Percentiles rank a stretch among this genome's conserved stretches.
These are phyloP conservation scores for Uromyces viciae-fabae DNA, from an alignment of 1,284 basidiomycete species.

Conservation along the genomic window DNA sequence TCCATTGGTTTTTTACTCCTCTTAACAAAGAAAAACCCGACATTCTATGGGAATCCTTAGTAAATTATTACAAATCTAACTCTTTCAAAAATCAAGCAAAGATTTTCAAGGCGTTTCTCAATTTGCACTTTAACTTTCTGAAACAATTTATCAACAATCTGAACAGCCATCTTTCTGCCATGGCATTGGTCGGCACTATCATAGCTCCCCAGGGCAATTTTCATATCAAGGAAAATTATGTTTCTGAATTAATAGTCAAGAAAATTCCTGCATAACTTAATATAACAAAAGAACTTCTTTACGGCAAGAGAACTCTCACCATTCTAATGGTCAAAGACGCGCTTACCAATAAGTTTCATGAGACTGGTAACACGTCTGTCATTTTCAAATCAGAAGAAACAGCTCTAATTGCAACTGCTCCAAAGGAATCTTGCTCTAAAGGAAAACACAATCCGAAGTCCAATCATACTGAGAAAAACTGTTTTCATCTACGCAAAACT, in stretches of 20 bases:
- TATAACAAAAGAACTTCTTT: background rate
- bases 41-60: background rate
- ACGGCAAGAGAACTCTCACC: background rate
- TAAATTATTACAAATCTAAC: background rate
- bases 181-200: background rate
- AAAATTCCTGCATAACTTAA: background rate
- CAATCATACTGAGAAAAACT: background rate
- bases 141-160: background rate
- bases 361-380: background rate
- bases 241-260: background rate
- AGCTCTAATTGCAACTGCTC: background rate
- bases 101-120: background rate
- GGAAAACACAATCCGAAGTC: conserved; percentile 18
- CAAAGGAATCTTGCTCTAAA: background rate
- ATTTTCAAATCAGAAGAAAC: background rate
- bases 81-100: background rate
- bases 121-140: background rate
- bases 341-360: background rate
- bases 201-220: background rate
- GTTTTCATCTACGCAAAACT: background rate
- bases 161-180: background rate
- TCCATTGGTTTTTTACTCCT: background rate
- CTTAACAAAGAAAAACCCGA: background rate
- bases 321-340: conserved; percentile 2
- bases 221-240: conserved; percentile 3